Base-by-base conservation (phyloP, 148 eudicot species). In the Chenopodium suecicum region DNA sequence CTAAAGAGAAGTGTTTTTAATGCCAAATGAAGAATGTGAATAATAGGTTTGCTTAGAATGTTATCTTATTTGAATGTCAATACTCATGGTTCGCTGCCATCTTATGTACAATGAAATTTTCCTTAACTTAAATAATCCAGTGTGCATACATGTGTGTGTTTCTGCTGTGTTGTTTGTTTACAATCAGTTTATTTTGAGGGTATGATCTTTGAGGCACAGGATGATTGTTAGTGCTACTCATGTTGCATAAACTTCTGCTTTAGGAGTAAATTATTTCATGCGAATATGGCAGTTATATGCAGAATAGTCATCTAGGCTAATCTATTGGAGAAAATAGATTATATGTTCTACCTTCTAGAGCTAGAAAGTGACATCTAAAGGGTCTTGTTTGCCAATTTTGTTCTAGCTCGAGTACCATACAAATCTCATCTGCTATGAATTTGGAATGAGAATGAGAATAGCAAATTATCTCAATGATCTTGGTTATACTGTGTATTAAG, bases 281-380 rank as follows among this genome's bases (percentile, higher is more conserved):
- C 44, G 44, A 41, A 41, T 41, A 32, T 79, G 78, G 70, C 74
- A 20, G 29, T 22, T 41, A 50, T 68, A 56, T 79, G 75, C 63
- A 75, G 71, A 54, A 34, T 54, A 13, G 22, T 77, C 27, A 72
- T 29, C 63, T 66, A 66, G 70, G 37, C 2, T 64, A 34, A 76
- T 56, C 17, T 68, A 22, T 41, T 67, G 69, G 56, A 46, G 29
- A 27, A 27, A 23, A 8, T 4, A 9, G 27, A 20, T 9, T 48
- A 48, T 48, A 11, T 10, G 13, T 48, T 37, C 44, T 41, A 6
- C 8, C 44, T 7, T 41, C 37, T 34, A 34, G 60, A 54, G 60
- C 17, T 54, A 54, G 60, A 54, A 54, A 3, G 60, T 12, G 62
- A 56, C 62, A 17, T 56, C 22, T 56, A 56, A 17, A 56, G 62